Percentiles rank a stretch among this genome's conserved stretches.
phyloP scores from a whole-genome alignment of 768 basidiomycete genomes.

The Mycena galopus region DNA sequence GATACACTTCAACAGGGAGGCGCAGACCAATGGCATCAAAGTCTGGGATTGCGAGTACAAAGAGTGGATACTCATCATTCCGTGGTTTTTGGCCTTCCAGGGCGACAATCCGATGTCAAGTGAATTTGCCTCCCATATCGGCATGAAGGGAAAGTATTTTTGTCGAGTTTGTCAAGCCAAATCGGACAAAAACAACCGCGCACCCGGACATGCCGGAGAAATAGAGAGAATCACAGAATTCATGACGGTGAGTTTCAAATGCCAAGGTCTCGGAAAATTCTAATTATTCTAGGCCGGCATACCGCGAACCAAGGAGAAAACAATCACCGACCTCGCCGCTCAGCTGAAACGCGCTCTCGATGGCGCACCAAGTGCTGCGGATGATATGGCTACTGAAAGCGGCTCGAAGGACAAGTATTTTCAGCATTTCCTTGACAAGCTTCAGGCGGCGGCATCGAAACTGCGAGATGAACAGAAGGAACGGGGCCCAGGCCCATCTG shows the following conservation, averaged over 20 bases:
- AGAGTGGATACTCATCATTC: conserved; percentile 36
- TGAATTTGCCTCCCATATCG: conserved; percentile 41
- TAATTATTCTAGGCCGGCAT: neutral
- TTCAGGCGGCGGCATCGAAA: conserved; percentile 8
- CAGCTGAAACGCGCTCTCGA: conserved; percentile 6
- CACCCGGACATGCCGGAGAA: conserved; percentile 11
- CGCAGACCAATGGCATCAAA: too few relatives aligned
- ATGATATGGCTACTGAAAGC: conserved; percentile 11
- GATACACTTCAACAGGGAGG: conserved; percentile 13
- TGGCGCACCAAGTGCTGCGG: neutral
- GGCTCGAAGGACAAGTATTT: conserved; percentile 13
- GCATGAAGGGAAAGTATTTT: conserved; percentile 38
- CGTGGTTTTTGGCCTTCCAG: conserved; percentile 35
- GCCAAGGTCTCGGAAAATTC: neutral
- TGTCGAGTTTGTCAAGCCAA: too few relatives aligned
- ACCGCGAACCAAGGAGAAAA: neutral
- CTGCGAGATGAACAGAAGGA: conserved; percentile 4
- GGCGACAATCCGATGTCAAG: conserved; percentile 39
- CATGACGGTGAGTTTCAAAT: neutral
- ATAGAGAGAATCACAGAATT: conserved; percentile 11
- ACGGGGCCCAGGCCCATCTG: neutral
- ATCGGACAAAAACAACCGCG: conserved; percentile 9
- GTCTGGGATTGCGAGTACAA: conserved; percentile 33
- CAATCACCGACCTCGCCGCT: neutral
- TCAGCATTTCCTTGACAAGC: conserved; percentile 7